Percentiles rank a stretch among this genome's conserved stretches.
Conservation (phyloP, 805 yeast species). For the Candida incommunis region DNA sequence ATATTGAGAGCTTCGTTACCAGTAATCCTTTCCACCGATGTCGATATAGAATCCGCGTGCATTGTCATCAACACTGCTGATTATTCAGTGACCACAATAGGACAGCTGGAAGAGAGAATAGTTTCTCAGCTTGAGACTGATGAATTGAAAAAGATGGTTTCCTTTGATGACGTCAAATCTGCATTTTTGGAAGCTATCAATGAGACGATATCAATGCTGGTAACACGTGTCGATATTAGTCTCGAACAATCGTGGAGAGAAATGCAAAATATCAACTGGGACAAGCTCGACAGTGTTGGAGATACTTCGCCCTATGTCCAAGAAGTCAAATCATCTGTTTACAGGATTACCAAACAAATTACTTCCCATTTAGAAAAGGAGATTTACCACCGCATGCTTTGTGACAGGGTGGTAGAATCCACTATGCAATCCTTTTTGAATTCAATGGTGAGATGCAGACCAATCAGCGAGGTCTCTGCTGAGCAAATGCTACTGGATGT, state of each 20-base stretch:
- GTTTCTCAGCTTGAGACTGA: conserved; percentile 10
- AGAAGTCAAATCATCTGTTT: conserved; percentile 36
- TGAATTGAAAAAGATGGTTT: conserved; percentile 27
- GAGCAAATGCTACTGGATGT: conserved; percentile 74
- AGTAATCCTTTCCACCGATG: conserved; percentile 29
- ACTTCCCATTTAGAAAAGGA: conserved; percentile 40
- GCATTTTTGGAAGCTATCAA: conserved; percentile 44
- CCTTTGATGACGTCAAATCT: conserved; percentile 43
- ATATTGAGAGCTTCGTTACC: conserved; percentile 39
- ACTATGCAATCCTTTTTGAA: conserved; percentile 41
- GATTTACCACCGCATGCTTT: conserved; percentile 53
- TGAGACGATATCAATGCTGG: conserved; percentile 38
- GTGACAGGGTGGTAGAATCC: conserved; percentile 63
- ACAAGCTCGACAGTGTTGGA: conserved; percentile 41
- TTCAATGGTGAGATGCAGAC: conserved; percentile 47
- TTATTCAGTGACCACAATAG: conserved; percentile 65
- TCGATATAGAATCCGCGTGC: conserved; percentile 53
- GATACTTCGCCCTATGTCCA: conserved; percentile 60
- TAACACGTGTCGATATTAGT: conserved; percentile 45
- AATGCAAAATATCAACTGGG: conserved; percentile 67
- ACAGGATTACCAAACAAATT: conserved; percentile 29
- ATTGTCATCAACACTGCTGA: conserved; percentile 79
- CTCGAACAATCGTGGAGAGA: conserved; percentile 70
- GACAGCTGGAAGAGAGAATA: conserved; percentile 55
- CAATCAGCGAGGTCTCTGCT: conserved; percentile 53